Percentiles rank a stretch among this genome's conserved stretches.
These are phyloP conservation scores for Blepharisma stoltei DNA, from an alignment of 73 alveolate genomes.

Conservation along the genomic window DNA sequence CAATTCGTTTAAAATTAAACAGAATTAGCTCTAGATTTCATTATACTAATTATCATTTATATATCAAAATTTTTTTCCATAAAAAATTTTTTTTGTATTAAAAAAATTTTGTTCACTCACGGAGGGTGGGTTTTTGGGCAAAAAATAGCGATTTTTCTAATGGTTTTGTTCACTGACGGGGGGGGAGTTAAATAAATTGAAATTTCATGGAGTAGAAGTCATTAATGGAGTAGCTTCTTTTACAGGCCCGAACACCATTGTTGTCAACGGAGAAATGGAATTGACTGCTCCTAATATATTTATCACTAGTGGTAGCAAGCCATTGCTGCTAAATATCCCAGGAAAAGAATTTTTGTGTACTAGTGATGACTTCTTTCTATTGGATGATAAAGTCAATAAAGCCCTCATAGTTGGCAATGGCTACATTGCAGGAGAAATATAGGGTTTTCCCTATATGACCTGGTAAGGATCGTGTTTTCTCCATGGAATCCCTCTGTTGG, in stretches of 20 bases:
- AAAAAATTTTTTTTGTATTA: too few species aligned
- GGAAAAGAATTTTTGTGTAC: conserved; percentile 75
- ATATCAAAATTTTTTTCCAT: too few species aligned
- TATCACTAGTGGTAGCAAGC: conserved; percentile 79
- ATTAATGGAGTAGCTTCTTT: conserved; percentile 63
- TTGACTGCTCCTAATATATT: conserved; percentile 81
- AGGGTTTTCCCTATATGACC: too few species aligned
- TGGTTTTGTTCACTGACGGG: too few species aligned
- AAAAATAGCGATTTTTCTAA: too few species aligned
- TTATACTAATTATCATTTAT: too few species aligned
- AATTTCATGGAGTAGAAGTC: conserved; percentile 39
- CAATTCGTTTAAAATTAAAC: too few species aligned
- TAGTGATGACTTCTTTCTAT: conserved; percentile 87
- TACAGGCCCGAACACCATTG: conserved; percentile 58
- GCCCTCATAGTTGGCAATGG: conserved; percentile 95
- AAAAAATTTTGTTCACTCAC: too few species aligned
- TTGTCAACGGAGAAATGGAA: conserved; percentile 57
- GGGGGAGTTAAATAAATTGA: conserved; percentile 27
- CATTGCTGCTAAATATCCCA: conserved; percentile 59
- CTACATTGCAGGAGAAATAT: conserved; percentile 86
- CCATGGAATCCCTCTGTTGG: too few species aligned
- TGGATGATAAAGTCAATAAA: conserved; percentile 81
- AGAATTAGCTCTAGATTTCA: too few species aligned
- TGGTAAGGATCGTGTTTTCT: too few species aligned
- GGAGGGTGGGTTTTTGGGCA: too few species aligned